phyloP scores from a whole-genome alignment of 257 asterid genomes.

The Solanum pinnatisectum region DNA sequence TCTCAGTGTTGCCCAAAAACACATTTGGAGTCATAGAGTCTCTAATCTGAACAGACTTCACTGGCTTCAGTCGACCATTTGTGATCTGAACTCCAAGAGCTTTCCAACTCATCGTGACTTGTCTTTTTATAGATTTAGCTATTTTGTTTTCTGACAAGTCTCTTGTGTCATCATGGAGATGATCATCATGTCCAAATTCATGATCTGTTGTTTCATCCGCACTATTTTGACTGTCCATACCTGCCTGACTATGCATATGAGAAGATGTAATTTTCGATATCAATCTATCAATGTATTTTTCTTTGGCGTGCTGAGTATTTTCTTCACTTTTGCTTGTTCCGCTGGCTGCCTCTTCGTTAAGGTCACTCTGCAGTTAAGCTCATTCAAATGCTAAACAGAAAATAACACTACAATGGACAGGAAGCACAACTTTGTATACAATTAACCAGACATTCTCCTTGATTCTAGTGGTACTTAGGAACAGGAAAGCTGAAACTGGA shows the following conservation, averaged over 20 bases:
- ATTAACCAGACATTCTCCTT: neutral
- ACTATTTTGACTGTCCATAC: neutral
- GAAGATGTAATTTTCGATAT: conserved; percentile 7
- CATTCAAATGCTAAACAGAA: neutral
- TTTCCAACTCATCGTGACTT: conserved; percentile 30
- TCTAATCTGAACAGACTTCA: conserved; percentile 33
- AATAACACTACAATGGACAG: neutral
- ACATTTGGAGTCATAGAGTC: conserved; percentile 23
- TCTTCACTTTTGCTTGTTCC: conserved; percentile 4
- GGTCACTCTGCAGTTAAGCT: neutral
- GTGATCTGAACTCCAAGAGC: conserved; percentile 31
- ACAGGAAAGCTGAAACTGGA: neutral
- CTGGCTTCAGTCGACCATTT: conserved; percentile 42
- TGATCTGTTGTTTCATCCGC: neutral
- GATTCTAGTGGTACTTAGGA: neutral
- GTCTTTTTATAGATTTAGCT: conserved; percentile 21
- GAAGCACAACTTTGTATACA: neutral
- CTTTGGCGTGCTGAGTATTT: neutral
- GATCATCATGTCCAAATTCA: conserved; percentile 14
- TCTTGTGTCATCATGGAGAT: conserved; percentile 11
- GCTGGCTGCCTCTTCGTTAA: neutral
- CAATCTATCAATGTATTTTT: conserved; percentile 2
- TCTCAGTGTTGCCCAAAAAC: conserved; percentile 4
- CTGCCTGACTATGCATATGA: conserved; percentile 1
- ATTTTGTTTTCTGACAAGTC: conserved; percentile 5